Conservation (phyloP, 2,329 filamentous ascomycete species). For the Hymenoscyphus scutula region DNA sequence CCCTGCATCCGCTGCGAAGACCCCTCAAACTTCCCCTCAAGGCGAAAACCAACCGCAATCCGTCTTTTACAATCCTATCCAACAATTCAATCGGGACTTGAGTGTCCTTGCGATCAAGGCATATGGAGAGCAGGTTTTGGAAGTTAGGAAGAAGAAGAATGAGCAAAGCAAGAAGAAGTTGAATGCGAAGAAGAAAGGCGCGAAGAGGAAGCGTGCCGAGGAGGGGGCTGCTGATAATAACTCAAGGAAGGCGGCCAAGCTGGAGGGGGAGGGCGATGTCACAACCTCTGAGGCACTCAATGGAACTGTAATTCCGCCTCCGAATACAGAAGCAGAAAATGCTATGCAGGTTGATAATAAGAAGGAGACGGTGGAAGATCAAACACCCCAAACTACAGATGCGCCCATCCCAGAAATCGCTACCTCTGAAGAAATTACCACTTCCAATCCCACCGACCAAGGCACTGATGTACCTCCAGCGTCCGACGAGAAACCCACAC, state of each 20-base stretch:
- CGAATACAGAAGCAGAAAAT: neutral
- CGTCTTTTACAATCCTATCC: conserved; percentile 98
- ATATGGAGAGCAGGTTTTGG: conserved; percentile 69
- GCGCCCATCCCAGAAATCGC: neutral
- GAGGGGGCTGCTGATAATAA: conserved; percentile 32
- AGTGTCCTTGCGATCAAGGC: conserved; percentile 90
- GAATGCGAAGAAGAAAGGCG: conserved; percentile 41
- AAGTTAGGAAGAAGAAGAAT: conserved; percentile 44
- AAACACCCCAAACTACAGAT: neutral
- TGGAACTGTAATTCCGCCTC: neutral
- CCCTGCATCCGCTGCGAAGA: conserved; percentile 49
- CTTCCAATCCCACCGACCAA: neutral
- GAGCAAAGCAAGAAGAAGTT: conserved; percentile 40
- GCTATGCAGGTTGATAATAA: neutral
- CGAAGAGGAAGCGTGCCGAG: conserved; percentile 47
- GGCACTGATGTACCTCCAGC: neutral
- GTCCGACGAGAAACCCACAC: neutral
- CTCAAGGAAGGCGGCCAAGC: conserved; percentile 37
- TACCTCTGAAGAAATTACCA: neutral
- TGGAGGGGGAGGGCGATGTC: conserved; percentile 17
- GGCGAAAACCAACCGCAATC: conserved; percentile 65
- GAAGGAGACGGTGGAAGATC: neutral
- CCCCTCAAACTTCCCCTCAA: conserved; percentile 43
- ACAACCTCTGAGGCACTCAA: conserved; percentile 3
- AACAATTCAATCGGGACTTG: conserved; percentile 96